These are phyloP conservation scores for Jackrogersella multiformis DNA, from an alignment of 495 filamentous ascomycete genomes.

Conservation along the genomic window DNA sequence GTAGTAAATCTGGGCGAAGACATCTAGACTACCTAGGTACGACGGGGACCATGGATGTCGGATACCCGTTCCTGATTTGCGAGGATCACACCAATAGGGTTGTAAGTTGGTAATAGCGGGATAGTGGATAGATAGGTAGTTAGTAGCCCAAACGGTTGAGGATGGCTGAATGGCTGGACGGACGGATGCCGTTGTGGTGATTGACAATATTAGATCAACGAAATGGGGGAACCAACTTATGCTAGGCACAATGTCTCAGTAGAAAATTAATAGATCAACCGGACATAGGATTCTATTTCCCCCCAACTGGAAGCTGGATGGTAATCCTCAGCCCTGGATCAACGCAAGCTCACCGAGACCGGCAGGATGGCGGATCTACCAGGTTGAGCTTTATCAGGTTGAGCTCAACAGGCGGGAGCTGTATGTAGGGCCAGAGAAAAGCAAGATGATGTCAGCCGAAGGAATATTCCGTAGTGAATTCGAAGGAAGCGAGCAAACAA, in stretches of 20 bases:
- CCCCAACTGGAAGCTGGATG: slow-evolving; percentile 32
- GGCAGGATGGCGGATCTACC: slow-evolving; percentile 29
- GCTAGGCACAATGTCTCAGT: slow-evolving; percentile 38
- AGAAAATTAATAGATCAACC: slow-evolving; percentile 33
- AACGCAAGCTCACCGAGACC: slow-evolving; percentile 32
- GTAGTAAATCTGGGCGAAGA: no score
- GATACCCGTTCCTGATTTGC: slow-evolving; percentile 22
- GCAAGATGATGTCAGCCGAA: slow-evolving; percentile 40
- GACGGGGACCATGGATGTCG: neutral
- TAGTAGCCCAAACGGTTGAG: slow-evolving; percentile 27
- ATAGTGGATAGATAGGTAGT: slow-evolving; percentile 24
- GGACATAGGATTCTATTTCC: slow-evolving; percentile 27
- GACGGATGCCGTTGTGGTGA: neutral
- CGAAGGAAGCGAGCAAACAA: slow-evolving; percentile 22
- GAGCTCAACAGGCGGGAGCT: slow-evolving; percentile 40
- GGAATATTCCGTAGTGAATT: slow-evolving; percentile 28
- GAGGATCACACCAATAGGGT: slow-evolving; percentile 25
- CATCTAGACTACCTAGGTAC: neutral
- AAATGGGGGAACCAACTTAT: slow-evolving; percentile 41
- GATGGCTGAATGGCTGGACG: slow-evolving; percentile 10
- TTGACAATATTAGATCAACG: slow-evolving; percentile 16
- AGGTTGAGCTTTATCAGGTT: no score
- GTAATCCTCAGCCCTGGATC: slow-evolving; percentile 26
- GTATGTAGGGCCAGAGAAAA: slow-evolving; percentile 11
- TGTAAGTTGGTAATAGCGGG: slow-evolving; percentile 22